Percentiles rank a stretch among this genome's conserved stretches.
Evolutionary conservation across 2,329 filamentous ascomycete genomes (phyloP).

Genomic region (Aspergillus sp.): DNA sequence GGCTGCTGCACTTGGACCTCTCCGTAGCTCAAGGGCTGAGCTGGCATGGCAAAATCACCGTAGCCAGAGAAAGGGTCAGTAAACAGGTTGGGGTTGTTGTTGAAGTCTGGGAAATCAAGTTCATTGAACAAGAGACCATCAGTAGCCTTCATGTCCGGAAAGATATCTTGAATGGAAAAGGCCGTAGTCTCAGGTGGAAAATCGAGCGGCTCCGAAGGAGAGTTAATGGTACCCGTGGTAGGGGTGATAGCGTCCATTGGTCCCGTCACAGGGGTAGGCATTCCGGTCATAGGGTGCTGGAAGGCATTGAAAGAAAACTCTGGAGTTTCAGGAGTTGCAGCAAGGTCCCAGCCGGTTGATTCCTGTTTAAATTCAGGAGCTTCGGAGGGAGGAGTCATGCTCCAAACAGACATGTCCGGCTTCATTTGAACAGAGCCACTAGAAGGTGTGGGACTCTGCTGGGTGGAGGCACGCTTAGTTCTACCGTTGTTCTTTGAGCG

Average conservation of each 20-base stretch:
- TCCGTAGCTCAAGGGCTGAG: slow-evolving; percentile 12
- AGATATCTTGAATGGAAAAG: slow-evolving; percentile 17
- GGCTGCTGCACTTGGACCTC: slow-evolving; percentile 11
- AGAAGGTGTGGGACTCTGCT: slow-evolving; percentile 16
- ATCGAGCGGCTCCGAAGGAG: slow-evolving; percentile 16
- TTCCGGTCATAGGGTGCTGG: slow-evolving; percentile 10
- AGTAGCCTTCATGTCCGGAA: slow-evolving; percentile 17
- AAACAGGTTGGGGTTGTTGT: slow-evolving; percentile 15
- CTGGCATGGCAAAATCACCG: slow-evolving; percentile 12
- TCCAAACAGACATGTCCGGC: slow-evolving; percentile 13
- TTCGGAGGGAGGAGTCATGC: slow-evolving; percentile 15
- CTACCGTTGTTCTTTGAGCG: slow-evolving; percentile 91
- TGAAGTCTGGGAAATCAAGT: slow-evolving; percentile 14
- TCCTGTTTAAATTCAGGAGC: slow-evolving; percentile 15
- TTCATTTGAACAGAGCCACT: slow-evolving; percentile 11
- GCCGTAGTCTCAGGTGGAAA: slow-evolving; percentile 8
- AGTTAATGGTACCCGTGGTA: slow-evolving; percentile 17
- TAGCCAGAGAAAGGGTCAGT: slow-evolving; percentile 13
- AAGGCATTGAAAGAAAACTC: slow-evolving; percentile 19
- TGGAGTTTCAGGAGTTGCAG: slow-evolving; percentile 12
- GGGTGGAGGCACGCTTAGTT: slow-evolving; percentile 16
- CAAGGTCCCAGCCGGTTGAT: slow-evolving; percentile 11
- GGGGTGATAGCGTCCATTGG: slow-evolving; percentile 16
- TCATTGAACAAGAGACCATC: slow-evolving; percentile 16
- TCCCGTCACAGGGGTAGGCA: slow-evolving; percentile 13